These are phyloP conservation scores for Yarrowia divulgata DNA, from an alignment of 805 yeast genomes.

Conservation along the genomic window DNA sequence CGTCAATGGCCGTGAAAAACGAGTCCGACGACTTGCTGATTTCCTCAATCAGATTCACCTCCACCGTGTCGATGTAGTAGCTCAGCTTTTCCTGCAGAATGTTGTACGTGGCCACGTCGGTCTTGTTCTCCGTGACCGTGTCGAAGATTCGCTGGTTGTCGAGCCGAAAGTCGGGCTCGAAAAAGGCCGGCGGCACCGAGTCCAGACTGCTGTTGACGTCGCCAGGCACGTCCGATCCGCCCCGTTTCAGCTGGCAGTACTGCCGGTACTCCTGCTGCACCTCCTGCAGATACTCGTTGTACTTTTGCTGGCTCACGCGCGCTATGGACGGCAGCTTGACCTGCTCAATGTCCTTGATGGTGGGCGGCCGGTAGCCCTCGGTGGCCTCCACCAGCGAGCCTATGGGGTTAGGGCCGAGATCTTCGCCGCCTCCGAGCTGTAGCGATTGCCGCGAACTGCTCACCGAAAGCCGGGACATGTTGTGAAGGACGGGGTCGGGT, in stretches of 20 bases:
- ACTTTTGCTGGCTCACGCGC: conserved; percentile 20
- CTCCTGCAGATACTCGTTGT: conserved; percentile 32
- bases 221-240: conserved; percentile 16
- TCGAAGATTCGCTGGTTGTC: conserved; percentile 89
- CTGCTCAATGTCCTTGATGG: conserved; percentile 39
- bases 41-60: conserved; percentile 77
- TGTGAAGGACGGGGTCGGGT: conserved; percentile 12
- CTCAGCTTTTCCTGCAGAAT: conserved; percentile 78
- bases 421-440: conserved; percentile 32
- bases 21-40: conserved; percentile 84
- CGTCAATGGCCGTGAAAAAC: conserved; percentile 84
- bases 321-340: conserved; percentile 37
- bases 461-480: conserved; percentile 37
- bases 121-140: conserved; percentile 69
- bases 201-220: conserved; percentile 20
- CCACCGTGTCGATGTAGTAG: conserved; percentile 84
- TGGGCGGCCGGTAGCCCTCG: conserved; percentile 32
- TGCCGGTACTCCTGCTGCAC: conserved; percentile 28
- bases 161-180: conserved; percentile 71
- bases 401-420: conserved; percentile 35
- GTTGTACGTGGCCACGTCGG: conserved; percentile 59
- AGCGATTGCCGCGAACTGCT: conserved; percentile 36
- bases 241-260: conserved; percentile 28
- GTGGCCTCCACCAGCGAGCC: conserved; percentile 36
- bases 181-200: conserved; percentile 71